Percentiles rank a stretch among this genome's conserved stretches.
phyloP scores from a whole-genome alignment of 176 grass and related monocot genomes.

The Avena eriantha region DNA sequence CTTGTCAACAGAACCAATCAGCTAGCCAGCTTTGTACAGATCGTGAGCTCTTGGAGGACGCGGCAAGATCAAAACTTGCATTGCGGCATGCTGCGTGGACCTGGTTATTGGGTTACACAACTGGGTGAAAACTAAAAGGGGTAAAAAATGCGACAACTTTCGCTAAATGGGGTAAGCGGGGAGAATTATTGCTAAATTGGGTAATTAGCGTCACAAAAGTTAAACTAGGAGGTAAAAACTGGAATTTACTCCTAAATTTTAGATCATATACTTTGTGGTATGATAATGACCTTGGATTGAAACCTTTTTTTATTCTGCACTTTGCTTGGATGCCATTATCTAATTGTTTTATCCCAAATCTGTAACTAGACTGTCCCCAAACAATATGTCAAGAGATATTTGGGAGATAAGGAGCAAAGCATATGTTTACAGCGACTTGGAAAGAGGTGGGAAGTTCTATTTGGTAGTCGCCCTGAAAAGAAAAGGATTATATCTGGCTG shows the following conservation, averaged over 20 bases:
- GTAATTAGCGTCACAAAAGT: no score
- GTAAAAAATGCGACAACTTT: no score
- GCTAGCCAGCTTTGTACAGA: no score
- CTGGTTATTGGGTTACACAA: no score
- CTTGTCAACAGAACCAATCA: no score
- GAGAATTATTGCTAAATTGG: no score
- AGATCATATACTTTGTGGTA: neutral
- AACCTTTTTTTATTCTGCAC: neutral
- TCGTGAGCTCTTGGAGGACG: no score
- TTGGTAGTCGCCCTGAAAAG: neutral
- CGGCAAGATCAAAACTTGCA: no score
- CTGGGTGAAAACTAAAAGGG: no score
- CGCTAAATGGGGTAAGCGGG: no score
- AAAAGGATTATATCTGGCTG: constrained; percentile 19
- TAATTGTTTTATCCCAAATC: constrained; percentile 8
- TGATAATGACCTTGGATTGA: constrained; percentile 6
- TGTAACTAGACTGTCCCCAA: neutral
- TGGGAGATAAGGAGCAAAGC: constrained; percentile 16
- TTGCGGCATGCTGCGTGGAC: no score
- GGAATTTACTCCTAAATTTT: neutral
- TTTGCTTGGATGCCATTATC: neutral
- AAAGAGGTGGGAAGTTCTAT: constrained; percentile 1
- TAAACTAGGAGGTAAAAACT: no score
- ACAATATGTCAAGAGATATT: neutral
- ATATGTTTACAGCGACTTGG: constrained; percentile 18